phyloP scores from a whole-genome alignment of 2,329 filamentous ascomycete genomes.

The Paraphoma chrysanthemicola region DNA sequence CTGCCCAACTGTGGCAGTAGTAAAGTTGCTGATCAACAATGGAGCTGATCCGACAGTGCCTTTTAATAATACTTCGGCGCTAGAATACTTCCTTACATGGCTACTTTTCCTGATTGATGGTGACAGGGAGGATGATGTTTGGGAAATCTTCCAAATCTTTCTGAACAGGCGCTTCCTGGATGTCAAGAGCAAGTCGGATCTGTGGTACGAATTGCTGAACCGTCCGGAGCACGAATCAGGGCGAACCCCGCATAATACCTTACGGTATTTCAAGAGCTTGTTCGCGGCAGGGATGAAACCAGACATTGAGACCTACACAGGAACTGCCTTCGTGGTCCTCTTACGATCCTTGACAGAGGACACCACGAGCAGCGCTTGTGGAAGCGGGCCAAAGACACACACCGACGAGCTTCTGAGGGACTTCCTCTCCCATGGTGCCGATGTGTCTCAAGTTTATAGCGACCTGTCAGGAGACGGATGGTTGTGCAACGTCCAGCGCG shows the following conservation, averaged over 20 bases:
- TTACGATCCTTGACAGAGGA: too few relatives aligned
- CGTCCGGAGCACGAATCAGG: too few relatives aligned
- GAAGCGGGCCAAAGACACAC: too few relatives aligned
- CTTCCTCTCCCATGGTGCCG: background rate
- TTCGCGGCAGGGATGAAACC: background rate
- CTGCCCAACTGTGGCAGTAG: background rate
- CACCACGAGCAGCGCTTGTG: too few relatives aligned
- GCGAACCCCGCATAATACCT: background rate
- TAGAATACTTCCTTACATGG: background rate
- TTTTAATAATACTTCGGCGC: too few relatives aligned
- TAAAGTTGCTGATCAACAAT: background rate
- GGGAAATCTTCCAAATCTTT: background rate
- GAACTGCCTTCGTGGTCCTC: too few relatives aligned
- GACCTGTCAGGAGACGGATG: background rate
- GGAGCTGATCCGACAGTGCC: background rate
- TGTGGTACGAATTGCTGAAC: background rate
- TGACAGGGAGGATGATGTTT: background rate
- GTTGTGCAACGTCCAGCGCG: too few relatives aligned
- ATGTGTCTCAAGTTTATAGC: background rate
- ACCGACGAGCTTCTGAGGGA: too few relatives aligned
- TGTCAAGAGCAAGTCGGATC: background rate
- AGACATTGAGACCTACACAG: background rate
- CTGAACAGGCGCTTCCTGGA: background rate
- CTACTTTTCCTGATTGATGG: background rate
- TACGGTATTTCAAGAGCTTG: background rate